A percentile compares a stretch with the other conserved stretches of the same genome.
Conservation (phyloP, 495 filamentous ascomycete genomes). For the Platismatia glauca region DNA sequence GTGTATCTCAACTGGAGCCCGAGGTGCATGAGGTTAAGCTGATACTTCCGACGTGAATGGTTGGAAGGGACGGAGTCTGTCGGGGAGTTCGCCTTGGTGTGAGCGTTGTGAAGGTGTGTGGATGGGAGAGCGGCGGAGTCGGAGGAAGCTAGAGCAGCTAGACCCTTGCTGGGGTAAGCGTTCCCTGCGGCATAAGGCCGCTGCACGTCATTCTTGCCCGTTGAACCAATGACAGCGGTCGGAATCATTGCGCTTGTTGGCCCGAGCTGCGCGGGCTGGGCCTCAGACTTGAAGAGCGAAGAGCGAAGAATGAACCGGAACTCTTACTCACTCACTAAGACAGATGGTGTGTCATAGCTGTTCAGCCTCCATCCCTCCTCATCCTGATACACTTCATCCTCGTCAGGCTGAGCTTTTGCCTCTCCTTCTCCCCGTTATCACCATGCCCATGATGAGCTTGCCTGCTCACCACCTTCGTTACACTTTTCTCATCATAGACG, state of each 20-base stretch:
- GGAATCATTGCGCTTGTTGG: background rate
- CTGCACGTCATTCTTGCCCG: background rate
- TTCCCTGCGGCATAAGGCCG: background rate
- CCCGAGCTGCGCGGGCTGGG: background rate
- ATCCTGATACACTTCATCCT: background rate
- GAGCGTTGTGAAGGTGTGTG: no score
- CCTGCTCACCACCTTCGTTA: background rate
- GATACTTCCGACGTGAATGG: background rate
- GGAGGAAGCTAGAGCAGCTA: no score
- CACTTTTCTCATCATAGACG: background rate
- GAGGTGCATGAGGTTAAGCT: background rate
- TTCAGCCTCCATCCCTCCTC: background rate
- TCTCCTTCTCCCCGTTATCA: background rate
- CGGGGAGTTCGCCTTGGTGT: background rate
- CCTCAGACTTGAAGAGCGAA: no score
- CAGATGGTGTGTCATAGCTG: no score
- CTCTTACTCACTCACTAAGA: no score
- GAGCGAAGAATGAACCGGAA: no score
- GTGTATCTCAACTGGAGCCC: background rate
- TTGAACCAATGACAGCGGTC: background rate
- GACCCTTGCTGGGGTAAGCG: background rate
- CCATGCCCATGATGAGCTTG: slow-evolving; percentile 3
- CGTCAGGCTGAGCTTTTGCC: background rate
- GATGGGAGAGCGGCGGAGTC: background rate
- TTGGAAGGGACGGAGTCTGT: background rate